A percentile compares a stretch with the other conserved stretches of the same genome.
Evolutionary conservation across 495 filamentous ascomycete species (phyloP).

Genomic region (Peziza echinospora): DNA sequence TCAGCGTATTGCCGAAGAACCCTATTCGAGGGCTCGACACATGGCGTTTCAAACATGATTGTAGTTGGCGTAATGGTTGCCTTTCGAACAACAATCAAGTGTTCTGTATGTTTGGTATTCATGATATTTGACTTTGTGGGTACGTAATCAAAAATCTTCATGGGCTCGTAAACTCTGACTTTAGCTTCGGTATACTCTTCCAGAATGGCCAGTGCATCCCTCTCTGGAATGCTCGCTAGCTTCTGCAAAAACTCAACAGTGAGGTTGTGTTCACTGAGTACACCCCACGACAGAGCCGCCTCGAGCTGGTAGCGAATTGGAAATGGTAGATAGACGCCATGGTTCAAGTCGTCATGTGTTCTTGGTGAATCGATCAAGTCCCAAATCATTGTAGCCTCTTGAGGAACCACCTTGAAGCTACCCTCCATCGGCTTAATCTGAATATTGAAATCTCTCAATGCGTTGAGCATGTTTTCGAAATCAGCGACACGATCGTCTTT

Average conservation of each 20-base stretch:
- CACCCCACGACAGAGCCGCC: conserved; percentile 61
- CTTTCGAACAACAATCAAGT: conserved; percentile 55
- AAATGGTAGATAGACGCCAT: conserved; percentile 32
- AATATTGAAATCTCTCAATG: conserved; percentile 59
- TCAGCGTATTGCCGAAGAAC: conserved; percentile 51
- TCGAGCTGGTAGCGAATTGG: conserved; percentile 74
- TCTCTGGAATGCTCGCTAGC: conserved; percentile 29
- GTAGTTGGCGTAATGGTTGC: conserved; percentile 66
- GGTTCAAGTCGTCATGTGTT: not conserved
- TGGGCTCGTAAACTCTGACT: conserved; percentile 42
- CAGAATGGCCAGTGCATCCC: conserved; percentile 32
- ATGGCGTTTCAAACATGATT: conserved; percentile 53
- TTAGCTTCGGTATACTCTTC: conserved; percentile 41
- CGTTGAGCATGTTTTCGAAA: conserved; percentile 28
- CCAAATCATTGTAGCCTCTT: too few species aligned
- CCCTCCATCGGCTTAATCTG: conserved; percentile 20
- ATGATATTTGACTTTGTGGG: conserved; percentile 24
- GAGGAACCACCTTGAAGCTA: conserved; percentile 20
- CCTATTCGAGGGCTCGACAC: conserved; percentile 69
- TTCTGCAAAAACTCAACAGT: conserved; percentile 38
- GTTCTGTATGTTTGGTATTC: conserved; percentile 35
- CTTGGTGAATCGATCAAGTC: conserved; percentile 22
- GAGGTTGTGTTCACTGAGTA: conserved; percentile 62
- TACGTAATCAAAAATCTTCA: conserved; percentile 43
- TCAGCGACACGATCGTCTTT: conserved; percentile 7